Evolutionary conservation across 139 green algal species (phyloP).

Genomic region (Chlorella sp.): DNA sequence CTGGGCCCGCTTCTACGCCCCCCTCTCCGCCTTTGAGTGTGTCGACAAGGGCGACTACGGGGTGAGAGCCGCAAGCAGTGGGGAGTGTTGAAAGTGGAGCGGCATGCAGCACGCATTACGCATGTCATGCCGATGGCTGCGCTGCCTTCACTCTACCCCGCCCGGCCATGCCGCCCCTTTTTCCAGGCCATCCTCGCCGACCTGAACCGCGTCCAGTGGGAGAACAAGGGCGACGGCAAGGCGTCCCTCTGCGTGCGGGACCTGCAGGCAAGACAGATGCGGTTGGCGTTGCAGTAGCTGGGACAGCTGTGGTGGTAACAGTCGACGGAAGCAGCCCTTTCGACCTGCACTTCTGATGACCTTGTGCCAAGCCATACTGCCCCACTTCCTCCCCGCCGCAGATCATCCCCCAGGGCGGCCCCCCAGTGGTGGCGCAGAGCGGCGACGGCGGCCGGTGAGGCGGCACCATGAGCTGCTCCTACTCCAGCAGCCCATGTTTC

Average conservation of each 20-base stretch:
- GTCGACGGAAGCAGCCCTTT: not conserved
- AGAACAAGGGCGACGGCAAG: constrained; percentile 27
- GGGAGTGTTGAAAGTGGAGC: too few relatives aligned
- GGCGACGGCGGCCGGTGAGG: not conserved
- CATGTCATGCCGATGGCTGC: too few relatives aligned
- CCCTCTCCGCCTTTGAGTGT: constrained; percentile 18
- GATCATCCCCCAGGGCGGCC: not conserved
- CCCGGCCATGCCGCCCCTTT: too few relatives aligned
- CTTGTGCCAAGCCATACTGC: not conserved
- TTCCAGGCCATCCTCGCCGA: not conserved
- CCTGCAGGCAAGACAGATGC: not conserved
- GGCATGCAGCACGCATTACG: too few relatives aligned
- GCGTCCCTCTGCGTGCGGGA: constrained; percentile 33
- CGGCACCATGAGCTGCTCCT: not conserved
- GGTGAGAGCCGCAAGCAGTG: not conserved
- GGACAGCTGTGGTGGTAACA: too few relatives aligned
- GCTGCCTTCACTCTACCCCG: too few relatives aligned
- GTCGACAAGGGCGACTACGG: not conserved
- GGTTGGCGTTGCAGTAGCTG: not conserved
- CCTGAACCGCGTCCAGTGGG: constrained; percentile 33
- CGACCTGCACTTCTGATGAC: not conserved
- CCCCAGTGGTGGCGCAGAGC: too few relatives aligned
- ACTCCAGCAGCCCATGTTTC: too few relatives aligned
- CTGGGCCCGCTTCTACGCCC: constrained; percentile 19
- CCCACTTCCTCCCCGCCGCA: not conserved